These are phyloP conservation scores for Claviceps monticola DNA, from an alignment of 2,329 filamentous ascomycete genomes.

Conservation along the genomic window DNA sequence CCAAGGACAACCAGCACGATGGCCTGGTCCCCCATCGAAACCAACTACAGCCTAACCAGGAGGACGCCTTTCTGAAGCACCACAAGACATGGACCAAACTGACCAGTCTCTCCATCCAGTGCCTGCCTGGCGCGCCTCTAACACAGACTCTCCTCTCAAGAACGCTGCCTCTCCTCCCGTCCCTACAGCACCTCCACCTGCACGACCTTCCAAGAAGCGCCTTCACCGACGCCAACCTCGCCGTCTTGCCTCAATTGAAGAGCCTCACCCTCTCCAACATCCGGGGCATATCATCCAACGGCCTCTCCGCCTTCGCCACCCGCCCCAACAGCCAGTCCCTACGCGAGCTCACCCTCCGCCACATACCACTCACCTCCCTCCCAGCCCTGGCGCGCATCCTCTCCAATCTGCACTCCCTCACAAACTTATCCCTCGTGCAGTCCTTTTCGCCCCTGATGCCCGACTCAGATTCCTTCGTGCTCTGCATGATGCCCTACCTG, in stretches of 20 bases:
- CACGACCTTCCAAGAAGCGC: constrained; percentile 40
- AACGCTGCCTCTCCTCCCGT: constrained; percentile 36
- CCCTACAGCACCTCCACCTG: constrained; percentile 44
- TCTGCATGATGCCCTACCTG: constrained; percentile 52
- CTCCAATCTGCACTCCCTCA: constrained; percentile 36
- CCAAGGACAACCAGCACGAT: constrained; percentile 16
- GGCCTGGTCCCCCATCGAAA: constrained; percentile 16
- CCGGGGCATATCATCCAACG: constrained; percentile 39
- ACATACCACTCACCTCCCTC: constrained; percentile 41
- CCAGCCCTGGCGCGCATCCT: constrained; percentile 45
- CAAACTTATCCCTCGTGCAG: constrained; percentile 41
- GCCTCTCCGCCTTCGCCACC: constrained; percentile 43
- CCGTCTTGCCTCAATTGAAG: constrained; percentile 39
- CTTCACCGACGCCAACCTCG: constrained; percentile 42
- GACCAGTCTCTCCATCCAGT: constrained; percentile 43
- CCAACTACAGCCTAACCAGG: constrained; percentile 18
- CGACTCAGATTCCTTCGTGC: constrained; percentile 34
- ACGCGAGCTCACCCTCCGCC: constrained; percentile 37
- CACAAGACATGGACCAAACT: constrained; percentile 44
- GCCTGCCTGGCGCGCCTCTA: constrained; percentile 39
- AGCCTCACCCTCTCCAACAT: constrained; percentile 42
- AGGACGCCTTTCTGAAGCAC: constrained; percentile 32
- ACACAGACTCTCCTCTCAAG: constrained; percentile 36
- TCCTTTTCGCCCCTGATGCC: constrained; percentile 39
- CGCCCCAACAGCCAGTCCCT: constrained; percentile 31